Conservation (phyloP, 352 stramenopile genomes). For the Thalassiosira hispida region DNA sequence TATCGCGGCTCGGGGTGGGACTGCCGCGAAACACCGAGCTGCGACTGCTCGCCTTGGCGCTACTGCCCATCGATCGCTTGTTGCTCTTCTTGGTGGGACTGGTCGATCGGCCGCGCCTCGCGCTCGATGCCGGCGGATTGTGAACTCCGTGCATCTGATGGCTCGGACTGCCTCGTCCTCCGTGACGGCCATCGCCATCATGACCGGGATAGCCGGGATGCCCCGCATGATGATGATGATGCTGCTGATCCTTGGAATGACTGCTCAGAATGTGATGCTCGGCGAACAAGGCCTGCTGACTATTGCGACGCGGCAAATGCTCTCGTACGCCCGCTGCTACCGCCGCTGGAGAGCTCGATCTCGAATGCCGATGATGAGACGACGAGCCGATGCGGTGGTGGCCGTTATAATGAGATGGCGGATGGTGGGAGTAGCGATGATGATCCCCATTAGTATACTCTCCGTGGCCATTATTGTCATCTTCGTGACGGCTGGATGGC, state of each 20-base stretch:
- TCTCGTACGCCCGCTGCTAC: not conserved
- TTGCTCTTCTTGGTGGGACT: conserved; percentile 4
- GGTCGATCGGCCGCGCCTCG: not conserved
- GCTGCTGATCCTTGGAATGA: not conserved
- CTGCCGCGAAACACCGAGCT: conserved; percentile 39
- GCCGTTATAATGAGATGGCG: too few species aligned
- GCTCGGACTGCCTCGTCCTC: not conserved
- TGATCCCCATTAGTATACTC: not conserved
- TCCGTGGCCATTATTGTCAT: not conserved
- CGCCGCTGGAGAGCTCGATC: too few species aligned
- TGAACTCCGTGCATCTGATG: conserved; percentile 7
- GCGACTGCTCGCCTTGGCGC: conserved; percentile 1
- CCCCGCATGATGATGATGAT: not conserved
- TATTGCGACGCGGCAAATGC: not conserved
- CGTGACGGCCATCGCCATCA: conserved; percentile 11
- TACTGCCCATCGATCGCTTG: not conserved
- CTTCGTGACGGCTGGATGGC: too few species aligned
- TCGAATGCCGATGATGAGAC: too few species aligned
- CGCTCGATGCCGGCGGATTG: not conserved
- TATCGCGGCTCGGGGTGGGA: conserved; percentile 5
- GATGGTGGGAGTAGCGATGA: not conserved
- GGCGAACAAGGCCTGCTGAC: not conserved
- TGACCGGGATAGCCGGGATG: not conserved
- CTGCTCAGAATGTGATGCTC: not conserved
- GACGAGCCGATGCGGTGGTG: too few species aligned